These are phyloP conservation scores for Hortaea werneckii DNA, from an alignment of 2,329 filamentous ascomycete genomes.

Conservation along the genomic window DNA sequence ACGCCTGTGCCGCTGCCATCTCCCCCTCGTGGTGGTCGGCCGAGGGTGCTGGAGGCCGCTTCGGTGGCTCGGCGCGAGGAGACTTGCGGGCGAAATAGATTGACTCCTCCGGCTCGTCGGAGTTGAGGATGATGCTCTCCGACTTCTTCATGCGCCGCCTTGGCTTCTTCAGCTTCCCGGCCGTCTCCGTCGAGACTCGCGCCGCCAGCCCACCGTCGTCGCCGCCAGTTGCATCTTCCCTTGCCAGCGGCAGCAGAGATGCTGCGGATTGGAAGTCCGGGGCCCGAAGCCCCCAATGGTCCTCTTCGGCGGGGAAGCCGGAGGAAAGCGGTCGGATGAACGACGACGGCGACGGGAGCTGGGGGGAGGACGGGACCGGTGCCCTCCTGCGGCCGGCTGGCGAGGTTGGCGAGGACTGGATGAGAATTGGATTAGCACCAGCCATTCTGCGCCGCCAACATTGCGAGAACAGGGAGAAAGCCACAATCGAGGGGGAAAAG, in stretches of 20 bases:
- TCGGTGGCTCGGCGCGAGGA: neutral
- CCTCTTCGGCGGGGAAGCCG: neutral
- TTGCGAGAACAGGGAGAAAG: neutral
- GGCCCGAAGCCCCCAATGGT: neutral
- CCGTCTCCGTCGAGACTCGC: neutral
- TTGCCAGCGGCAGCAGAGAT: neutral
- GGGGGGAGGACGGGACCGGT: neutral
- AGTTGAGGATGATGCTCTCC: slow-evolving; percentile 18
- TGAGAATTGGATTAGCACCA: neutral
- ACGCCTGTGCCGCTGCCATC: neutral
- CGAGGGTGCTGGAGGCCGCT: neutral
- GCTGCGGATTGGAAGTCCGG: neutral
- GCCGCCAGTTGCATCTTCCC: neutral
- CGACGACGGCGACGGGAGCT: neutral
- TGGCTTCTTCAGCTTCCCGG: slow-evolving; percentile 1
- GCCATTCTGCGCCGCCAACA: neutral
- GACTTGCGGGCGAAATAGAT: slow-evolving; percentile 3
- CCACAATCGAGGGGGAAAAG: neutral
- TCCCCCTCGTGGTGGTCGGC: neutral
- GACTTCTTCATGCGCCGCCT: slow-evolving; percentile 16
- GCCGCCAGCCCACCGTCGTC: neutral
- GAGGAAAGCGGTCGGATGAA: neutral
- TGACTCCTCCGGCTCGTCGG: slow-evolving; percentile 14
- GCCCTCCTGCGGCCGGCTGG: neutral
- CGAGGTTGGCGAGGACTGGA: neutral